Evolutionary conservation across 2,329 filamentous ascomycete genomes (phyloP).

Genomic region (Paraconiothyrium brasiliense): DNA sequence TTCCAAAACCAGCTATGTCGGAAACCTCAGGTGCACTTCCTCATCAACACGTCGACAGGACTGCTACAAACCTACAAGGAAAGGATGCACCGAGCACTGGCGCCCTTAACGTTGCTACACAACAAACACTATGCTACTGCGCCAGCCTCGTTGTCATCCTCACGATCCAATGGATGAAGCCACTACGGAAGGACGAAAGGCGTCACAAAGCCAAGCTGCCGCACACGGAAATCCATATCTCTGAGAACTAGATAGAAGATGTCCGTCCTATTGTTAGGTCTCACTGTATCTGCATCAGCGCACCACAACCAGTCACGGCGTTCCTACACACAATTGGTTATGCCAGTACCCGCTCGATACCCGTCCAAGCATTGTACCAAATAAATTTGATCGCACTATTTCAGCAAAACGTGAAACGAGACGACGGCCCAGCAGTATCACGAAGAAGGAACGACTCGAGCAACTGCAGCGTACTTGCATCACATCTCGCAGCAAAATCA

Average conservation of each 20-base stretch:
- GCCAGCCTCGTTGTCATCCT: not conserved
- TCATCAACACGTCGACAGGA: not conserved
- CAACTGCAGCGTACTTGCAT: not conserved
- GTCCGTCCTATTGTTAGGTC: not conserved
- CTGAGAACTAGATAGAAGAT: not conserved
- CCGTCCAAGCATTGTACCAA: not conserved
- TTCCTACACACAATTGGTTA: not conserved
- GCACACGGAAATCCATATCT: slow-evolving; percentile 11
- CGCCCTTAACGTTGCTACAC: not conserved
- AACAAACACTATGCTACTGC: not conserved
- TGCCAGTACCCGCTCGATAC: slow-evolving; percentile 3
- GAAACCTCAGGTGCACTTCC: not conserved
- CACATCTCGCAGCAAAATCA: not conserved
- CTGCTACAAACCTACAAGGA: not conserved
- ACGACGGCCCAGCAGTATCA: not conserved
- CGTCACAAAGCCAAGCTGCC: slow-evolving; percentile 4
- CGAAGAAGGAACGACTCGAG: not conserved
- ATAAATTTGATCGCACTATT: slow-evolving; percentile 1
- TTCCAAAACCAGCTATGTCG: not conserved
- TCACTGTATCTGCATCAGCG: not conserved
- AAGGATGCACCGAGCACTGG: not conserved
- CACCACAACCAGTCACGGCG: too few relatives aligned
- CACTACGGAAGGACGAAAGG: not conserved
- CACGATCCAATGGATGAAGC: slow-evolving; percentile 3
- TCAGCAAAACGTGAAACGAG: not conserved